phyloP scores from a whole-genome alignment of 345 rosid species.

The Clarkia xantiana region DNA sequence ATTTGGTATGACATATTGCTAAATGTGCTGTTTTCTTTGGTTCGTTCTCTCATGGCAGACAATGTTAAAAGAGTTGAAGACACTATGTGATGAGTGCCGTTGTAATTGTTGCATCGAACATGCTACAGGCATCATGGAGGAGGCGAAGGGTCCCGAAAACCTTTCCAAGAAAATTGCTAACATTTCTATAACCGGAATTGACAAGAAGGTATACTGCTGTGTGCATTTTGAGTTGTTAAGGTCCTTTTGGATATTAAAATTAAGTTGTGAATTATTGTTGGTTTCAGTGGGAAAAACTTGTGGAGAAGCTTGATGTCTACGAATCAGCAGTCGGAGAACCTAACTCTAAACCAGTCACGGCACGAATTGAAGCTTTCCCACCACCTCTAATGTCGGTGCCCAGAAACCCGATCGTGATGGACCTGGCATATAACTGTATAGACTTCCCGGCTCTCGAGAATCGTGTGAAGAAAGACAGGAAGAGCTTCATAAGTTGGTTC shows the following conservation, averaged over 20 bases:
- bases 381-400: constrained; percentile 56
- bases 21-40: not conserved
- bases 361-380: constrained; percentile 79
- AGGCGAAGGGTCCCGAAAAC: constrained; percentile 62
- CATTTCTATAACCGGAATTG: constrained; percentile 46
- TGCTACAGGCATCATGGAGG: constrained; percentile 72
- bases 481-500: constrained; percentile 60
- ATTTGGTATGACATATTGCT: too few relatives aligned
- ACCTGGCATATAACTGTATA: constrained; percentile 53
- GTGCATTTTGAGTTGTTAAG: not conserved
- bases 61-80: constrained; percentile 45
- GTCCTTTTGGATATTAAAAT: not conserved
- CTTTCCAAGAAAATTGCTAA: constrained; percentile 61
- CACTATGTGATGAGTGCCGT: constrained; percentile 55
- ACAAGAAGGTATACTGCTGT: constrained; percentile 41
- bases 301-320: constrained; percentile 66
- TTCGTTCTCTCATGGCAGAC: constrained; percentile 19
- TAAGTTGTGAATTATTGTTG: not conserved
- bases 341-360: constrained; percentile 27
- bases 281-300: constrained; percentile 57
- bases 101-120: constrained; percentile 87
- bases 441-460: constrained; percentile 74
- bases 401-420: constrained; percentile 76
- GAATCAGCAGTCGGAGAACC: constrained; percentile 71
- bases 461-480: constrained; percentile 72